Conservation (phyloP, 2,329 filamentous ascomycete species). For the Fusarium mangiferae region DNA sequence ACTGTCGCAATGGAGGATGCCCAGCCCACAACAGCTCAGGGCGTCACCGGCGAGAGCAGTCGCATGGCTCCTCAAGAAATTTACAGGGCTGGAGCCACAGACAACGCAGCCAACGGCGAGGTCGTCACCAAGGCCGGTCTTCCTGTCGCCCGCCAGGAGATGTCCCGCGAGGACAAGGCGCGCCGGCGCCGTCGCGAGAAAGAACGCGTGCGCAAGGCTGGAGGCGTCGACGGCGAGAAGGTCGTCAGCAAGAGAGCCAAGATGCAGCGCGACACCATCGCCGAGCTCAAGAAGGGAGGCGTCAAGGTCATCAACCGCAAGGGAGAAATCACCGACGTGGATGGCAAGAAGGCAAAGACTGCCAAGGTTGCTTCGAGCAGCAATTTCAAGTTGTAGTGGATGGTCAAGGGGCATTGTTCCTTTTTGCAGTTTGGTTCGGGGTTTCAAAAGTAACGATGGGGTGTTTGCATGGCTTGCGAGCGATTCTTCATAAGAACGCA, state of each 20-base stretch:
- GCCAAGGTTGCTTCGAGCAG: conserved; percentile 63
- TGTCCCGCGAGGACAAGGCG: conserved; percentile 86
- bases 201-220: conserved; percentile 81
- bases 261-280: conserved; percentile 63
- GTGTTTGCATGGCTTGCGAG: conserved; percentile 34
- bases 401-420: background rate
- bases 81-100: conserved; percentile 79
- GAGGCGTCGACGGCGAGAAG: conserved; percentile 58
- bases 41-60: conserved; percentile 73
- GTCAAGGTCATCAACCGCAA: conserved; percentile 93
- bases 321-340: conserved; percentile 84
- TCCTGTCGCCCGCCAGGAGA: conserved; percentile 83
- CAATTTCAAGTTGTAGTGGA: conserved; percentile 71
- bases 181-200: conserved; percentile 82
- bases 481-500: conserved; percentile 39
- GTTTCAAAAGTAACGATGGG: conserved; percentile 24
- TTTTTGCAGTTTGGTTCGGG: conserved; percentile 15
- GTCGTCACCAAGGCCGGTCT: conserved; percentile 81
- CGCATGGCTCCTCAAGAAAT: conserved; percentile 94
- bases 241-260: conserved; percentile 66
- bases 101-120: conserved; percentile 73
- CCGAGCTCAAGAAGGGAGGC: conserved; percentile 81
- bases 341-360: conserved; percentile 78
- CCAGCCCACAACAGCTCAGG: conserved; percentile 83
- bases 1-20: conserved; percentile 95